Percentiles rank a stretch among this genome's conserved stretches.
Evolutionary conservation across 306 rosid genomes (phyloP).

Genomic region (Vicia villosa): DNA sequence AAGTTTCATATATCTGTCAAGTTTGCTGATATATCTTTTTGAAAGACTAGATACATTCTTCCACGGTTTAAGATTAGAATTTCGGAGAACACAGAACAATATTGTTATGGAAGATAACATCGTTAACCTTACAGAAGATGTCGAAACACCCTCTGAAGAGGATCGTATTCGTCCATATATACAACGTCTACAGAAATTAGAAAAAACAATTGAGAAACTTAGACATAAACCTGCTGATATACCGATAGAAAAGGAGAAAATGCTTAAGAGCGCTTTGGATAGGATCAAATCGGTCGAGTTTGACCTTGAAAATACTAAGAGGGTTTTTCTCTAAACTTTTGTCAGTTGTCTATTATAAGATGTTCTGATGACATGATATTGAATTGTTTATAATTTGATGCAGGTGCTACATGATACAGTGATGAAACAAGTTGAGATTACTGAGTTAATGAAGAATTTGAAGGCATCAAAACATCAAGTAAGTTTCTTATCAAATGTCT

Average conservation of each 20-base stretch:
- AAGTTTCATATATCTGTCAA: slow-evolving; percentile 41
- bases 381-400: background rate
- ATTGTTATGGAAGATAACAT: slow-evolving; percentile 41
- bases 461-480: slow-evolving; percentile 61
- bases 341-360: slow-evolving; percentile 14
- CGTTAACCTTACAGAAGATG: slow-evolving; percentile 44
- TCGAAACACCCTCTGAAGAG: slow-evolving; percentile 52
- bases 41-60: slow-evolving; percentile 56
- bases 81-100: slow-evolving; percentile 65
- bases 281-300: slow-evolving; percentile 87
- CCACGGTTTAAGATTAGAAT: slow-evolving; percentile 49
- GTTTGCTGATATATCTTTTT: slow-evolving; percentile 52
- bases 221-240: slow-evolving; percentile 69
- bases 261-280: slow-evolving; percentile 78
- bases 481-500: slow-evolving; percentile 40
- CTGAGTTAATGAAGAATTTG: slow-evolving; percentile 65
- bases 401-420: slow-evolving; percentile 79
- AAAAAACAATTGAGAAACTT: slow-evolving; percentile 62
- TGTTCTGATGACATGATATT: slow-evolving; percentile 20
- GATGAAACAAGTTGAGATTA: slow-evolving; percentile 78
- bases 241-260: slow-evolving; percentile 78
- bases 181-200: slow-evolving; percentile 79
- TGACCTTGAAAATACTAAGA: slow-evolving; percentile 89
- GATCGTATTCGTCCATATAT: slow-evolving; percentile 62
- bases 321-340: slow-evolving; percentile 53